A percentile compares a stretch with the other conserved stretches of the same genome.
phyloP scores from a whole-genome alignment of 306 rosid species.

The Cucurbita maxima region DNA sequence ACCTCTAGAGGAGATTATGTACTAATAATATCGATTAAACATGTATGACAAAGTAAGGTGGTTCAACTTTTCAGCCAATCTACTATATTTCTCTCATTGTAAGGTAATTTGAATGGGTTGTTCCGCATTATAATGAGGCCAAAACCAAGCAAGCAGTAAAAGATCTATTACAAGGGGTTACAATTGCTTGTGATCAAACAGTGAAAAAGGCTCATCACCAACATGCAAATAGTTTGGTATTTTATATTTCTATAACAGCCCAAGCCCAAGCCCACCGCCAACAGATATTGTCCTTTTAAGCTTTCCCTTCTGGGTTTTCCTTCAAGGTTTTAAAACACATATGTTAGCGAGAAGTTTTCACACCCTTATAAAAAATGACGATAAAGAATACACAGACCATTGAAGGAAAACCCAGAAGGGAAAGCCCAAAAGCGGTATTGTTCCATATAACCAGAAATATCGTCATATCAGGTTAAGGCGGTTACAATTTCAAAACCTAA shows the following conservation, averaged over 20 bases:
- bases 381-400: no score
- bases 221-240: background rate
- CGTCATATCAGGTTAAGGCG: no score
- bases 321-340: no score
- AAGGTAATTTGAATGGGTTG: background rate
- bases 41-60: background rate
- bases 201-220: background rate
- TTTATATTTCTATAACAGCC: no score
- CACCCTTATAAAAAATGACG: no score
- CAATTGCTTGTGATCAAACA: background rate
- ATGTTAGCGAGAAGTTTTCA: no score
- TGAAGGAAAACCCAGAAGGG: no score
- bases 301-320: no score
- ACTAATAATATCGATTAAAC: background rate
- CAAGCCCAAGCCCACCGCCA: no score
- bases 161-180: background rate
- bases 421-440: no score
- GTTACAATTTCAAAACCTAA: background rate
- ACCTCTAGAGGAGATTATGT: background rate
- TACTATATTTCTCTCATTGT: background rate
- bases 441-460: no score
- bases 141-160: background rate
- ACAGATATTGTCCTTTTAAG: no score
- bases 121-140: background rate
- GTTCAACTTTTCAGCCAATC: background rate